Base-by-base conservation (phyloP, 768 basidiomycete genomes). In the Tylopilus vinaceipallidus region DNA sequence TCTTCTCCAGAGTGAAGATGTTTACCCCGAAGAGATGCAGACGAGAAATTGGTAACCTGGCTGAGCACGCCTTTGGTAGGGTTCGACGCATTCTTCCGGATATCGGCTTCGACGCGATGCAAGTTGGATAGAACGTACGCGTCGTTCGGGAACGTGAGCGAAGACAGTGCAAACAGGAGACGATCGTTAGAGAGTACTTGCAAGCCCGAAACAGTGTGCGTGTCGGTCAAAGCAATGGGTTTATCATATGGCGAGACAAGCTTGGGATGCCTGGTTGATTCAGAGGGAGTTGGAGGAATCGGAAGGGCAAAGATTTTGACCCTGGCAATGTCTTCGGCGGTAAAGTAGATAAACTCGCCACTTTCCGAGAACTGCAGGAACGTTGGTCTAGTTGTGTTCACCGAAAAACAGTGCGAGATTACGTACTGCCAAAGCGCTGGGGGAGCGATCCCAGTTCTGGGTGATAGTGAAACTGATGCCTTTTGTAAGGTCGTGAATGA, bases 391-490 rank as follows among this genome's bases (percentile, higher is more conserved):
- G 17, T 14, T 9, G 10, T 34, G 29, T 16, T 36, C n/a, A 4
- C 19, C 30, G 29, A 41, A 17, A 43, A 43, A 29, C 6, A 39
- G 19, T 12, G 8, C 1, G 9, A 24, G 16, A 38, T 6, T 32
- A 57, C 57, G 29, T 42, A 60, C 60, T 22, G 38, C 53, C 49
- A 60, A 27, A 47, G 48, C 14, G 29, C 36, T 57, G 7, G 88
- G 83, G 27, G 88, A 89, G 22, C 89, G 81, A 64, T 97, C 92
- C 95, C 94, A 98, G 33, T 75, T 62, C 58, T 90, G 84, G 0
- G 91, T 90, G 44, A 92, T 70, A 0, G 84, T 88, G 61, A 78
- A 88, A 24, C 84, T 76, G 13, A 86, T 74, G n/a, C 81, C 70
- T 53, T 78, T 81, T 36, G 68, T 64, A 14, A 95, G 70, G 60